These are phyloP conservation scores for Xylaria longipes DNA, from an alignment of 495 filamentous ascomycete species.

Conservation along the genomic window DNA sequence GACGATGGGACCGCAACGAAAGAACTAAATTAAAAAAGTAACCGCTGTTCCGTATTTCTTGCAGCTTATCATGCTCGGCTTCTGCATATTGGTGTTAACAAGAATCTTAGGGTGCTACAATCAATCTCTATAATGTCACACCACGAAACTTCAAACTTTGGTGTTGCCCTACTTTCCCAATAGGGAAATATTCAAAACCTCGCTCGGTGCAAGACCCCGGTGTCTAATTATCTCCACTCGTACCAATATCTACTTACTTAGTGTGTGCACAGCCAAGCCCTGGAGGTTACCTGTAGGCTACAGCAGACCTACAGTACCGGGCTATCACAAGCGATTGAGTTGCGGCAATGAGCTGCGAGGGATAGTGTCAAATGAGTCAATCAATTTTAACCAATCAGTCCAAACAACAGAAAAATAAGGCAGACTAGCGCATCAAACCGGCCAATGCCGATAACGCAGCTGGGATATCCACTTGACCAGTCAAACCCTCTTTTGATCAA, in stretches of 20 bases:
- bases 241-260: too few relatives aligned
- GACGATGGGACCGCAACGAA: background rate
- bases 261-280: too few relatives aligned
- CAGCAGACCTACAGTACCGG: too few relatives aligned
- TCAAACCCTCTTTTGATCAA: too few relatives aligned
- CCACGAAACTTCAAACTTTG: background rate
- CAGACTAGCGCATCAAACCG: background rate
- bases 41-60: background rate
- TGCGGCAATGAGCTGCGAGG: background rate
- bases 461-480: background rate
- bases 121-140: background rate
- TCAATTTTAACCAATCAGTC: background rate
- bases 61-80: background rate
- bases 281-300: too few relatives aligned
- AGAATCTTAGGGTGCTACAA: background rate
- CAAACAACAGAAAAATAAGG: background rate
- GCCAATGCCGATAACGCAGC: constrained; percentile 16
- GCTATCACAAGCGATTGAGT: too few relatives aligned
- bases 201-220: background rate
- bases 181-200: background rate
- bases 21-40: background rate
- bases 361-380: background rate
- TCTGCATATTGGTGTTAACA: background rate
- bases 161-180: background rate
- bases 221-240: too few relatives aligned